Base-by-base conservation (phyloP, 2,329 filamentous ascomycete genomes). In the Aureobasidium subglaciale region DNA sequence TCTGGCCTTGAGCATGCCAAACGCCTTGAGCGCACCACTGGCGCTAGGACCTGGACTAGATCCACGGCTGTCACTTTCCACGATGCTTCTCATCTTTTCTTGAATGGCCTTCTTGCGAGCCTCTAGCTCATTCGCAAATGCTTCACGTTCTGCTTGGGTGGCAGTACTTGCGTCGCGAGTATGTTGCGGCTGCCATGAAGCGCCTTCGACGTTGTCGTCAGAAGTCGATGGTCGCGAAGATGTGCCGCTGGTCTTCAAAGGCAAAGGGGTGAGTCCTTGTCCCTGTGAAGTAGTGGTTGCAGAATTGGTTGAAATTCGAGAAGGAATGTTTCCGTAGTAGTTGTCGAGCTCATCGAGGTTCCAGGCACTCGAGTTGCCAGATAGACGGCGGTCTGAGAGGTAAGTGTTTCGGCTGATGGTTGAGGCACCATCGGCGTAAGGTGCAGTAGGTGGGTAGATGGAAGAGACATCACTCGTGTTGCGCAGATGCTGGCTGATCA, bases 391-490 rank as follows among this genome's bases (percentile, higher is more conserved):
- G 16, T 56, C 58, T n/a, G 46, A 54, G 4, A 40, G 40, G 15
- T 46, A 55, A 3, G 55, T 59, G n/a, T 54, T 43, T 18, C 38
- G 37, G 8, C 32, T 41, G 9, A 52, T 24, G 15, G 53, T 46
- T 20, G 59, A 41, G 16, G 34, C 63, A 43, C 20, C 37, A 69
- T 73, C 9, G 74, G 74, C 22, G 71, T 72, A 56, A 72, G 73
- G 24, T 81, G 82, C 62, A 70, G 65, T 25, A 69, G 65, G 10
- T 57, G 64, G 70, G 55, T 89, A 90, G 24, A 93, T 78, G 0
- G 90, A 95, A 1, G 92, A 97, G 13, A 83, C 80, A 57, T 85
- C 86, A 71, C 92, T 97, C 60, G 86, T 83, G 30, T 83, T 83
- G 49, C 93, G 84, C 37, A 97, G 74, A 74, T 97, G 93, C 30